Conservation (phyloP, 495 filamentous ascomycete species). For the Podospora bellae-mahoneyi region DNA sequence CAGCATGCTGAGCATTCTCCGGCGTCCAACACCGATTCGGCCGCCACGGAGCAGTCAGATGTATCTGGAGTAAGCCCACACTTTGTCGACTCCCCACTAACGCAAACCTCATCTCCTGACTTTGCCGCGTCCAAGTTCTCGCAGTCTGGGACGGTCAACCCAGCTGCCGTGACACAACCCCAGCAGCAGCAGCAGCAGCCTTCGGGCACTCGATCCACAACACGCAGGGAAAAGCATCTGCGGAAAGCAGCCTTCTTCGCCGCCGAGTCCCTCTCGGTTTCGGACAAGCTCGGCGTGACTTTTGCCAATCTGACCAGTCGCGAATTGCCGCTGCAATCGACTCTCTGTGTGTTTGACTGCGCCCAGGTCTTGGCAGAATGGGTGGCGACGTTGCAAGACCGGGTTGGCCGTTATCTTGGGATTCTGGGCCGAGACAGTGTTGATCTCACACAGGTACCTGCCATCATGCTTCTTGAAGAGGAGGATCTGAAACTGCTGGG, state of each 20-base stretch:
- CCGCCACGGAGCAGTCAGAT: conserved; percentile 50
- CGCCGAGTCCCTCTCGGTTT: conserved; percentile 86
- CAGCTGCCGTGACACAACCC: conserved; percentile 14
- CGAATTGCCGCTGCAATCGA: conserved; percentile 89
- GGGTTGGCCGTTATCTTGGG: conserved; percentile 83
- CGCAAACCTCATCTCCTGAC: conserved; percentile 52
- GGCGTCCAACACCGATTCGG: conserved; percentile 50
- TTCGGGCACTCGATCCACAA: conserved; percentile 34
- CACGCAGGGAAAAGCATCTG: conserved; percentile 74
- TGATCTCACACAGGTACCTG: conserved; percentile 72
- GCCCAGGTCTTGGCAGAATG: conserved; percentile 97
- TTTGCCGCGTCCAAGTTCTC: conserved; percentile 40
- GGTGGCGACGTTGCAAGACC: conserved; percentile 91
- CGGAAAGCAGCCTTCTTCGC: conserved; percentile 94
- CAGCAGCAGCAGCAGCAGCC: conserved; percentile 9
- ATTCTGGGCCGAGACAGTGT: conserved; percentile 79
- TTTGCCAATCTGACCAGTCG: conserved; percentile 82
- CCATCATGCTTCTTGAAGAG: conserved; percentile 85
- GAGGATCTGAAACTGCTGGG: conserved; percentile 84
- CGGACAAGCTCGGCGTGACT: conserved; percentile 80
- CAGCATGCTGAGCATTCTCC: conserved; percentile 70
- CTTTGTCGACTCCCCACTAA: conserved; percentile 54
- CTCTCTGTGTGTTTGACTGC: conserved; percentile 92
- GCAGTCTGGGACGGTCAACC: conserved; percentile 23
- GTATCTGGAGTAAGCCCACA: conserved; percentile 46